Conservation (phyloP, 192 early-diverging fungal genomes). For the Gamsiella multidivaricata region DNA sequence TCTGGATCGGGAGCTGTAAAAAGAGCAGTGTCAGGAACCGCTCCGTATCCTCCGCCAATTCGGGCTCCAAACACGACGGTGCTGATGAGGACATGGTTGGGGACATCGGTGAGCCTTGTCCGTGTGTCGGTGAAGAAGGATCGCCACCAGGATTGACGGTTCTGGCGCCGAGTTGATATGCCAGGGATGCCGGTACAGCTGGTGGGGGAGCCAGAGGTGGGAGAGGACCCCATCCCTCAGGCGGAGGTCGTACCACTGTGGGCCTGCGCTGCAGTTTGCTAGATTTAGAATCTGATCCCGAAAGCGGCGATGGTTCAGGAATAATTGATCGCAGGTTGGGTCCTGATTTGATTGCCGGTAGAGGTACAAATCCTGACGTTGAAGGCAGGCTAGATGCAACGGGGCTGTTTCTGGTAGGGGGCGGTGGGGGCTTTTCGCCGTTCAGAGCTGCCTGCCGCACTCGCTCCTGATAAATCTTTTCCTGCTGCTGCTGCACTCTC, state of each 20-base stretch:
- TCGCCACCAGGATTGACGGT: conserved; percentile 13
- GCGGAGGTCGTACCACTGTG: conserved; percentile 44
- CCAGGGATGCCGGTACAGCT: conserved; percentile 34
- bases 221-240: conserved; percentile 52
- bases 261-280: conserved; percentile 36
- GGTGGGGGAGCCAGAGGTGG: conserved; percentile 51
- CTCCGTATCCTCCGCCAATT: conserved; percentile 50
- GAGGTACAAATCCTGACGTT: conserved; percentile 28
- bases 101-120: conserved; percentile 26
- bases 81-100: conserved; percentile 17
- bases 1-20: conserved; percentile 51
- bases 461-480: conserved; percentile 50
- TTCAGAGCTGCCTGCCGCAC: conserved; percentile 42
- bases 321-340: conserved; percentile 37
- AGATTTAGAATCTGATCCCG: conserved; percentile 33
- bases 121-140: conserved; percentile 1
- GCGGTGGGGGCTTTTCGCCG: conserved; percentile 34
- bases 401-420: conserved; percentile 8
- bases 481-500: conserved; percentile 48
- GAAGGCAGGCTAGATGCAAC: conserved; percentile 18
- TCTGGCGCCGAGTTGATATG: conserved; percentile 45
- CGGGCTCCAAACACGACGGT: conserved; percentile 49
- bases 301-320: conserved; percentile 42
- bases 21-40: conserved; percentile 50
- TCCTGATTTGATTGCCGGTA: conserved; percentile 50